These are phyloP conservation scores for Macrolepiota dolichaula DNA, from an alignment of 768 basidiomycete genomes.

Conservation along the genomic window DNA sequence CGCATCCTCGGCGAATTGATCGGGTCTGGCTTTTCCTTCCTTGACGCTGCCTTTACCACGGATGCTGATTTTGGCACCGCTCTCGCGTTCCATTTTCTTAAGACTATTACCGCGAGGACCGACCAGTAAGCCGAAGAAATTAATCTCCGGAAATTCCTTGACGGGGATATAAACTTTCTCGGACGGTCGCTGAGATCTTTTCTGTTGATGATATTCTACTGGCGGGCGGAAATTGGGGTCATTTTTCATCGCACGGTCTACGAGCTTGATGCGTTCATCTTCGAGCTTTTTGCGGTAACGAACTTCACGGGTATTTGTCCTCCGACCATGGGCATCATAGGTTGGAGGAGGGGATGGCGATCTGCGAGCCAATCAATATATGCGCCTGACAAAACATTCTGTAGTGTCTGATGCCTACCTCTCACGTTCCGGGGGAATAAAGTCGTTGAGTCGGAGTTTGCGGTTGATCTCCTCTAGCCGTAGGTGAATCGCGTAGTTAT, in stretches of 20 bases:
- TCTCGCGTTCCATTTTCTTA: conserved; percentile 99
- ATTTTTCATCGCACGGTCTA: conserved; percentile 95
- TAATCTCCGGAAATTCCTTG: conserved; percentile 99
- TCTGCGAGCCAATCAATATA: conserved; percentile 37
- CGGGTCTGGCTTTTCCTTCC: conserved; percentile 95
- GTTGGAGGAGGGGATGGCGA: conserved; percentile 97
- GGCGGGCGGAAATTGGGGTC: conserved; percentile 98
- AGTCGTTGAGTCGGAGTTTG: conserved; percentile 90
- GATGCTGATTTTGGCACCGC: conserved; percentile 97
- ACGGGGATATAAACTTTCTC: conserved; percentile 99
- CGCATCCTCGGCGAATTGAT: conserved; percentile 93
- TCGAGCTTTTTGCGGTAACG: conserved; percentile 95
- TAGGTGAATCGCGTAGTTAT: conserved; percentile 96
- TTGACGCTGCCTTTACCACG: conserved; percentile 98
- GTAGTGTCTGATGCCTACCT: conserved; percentile 45
- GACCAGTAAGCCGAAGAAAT: conserved; percentile 97
- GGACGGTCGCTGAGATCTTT: conserved; percentile 88
- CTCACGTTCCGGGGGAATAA: conserved; percentile 93
- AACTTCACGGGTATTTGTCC: conserved; percentile 98
- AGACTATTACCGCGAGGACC: conserved; percentile 98
- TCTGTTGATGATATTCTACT: conserved; percentile 93
- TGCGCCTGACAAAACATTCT: conserved; percentile 16
- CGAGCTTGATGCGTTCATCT: conserved; percentile 87
- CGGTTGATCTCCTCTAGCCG: conserved; percentile 97
- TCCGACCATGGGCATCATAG: conserved; percentile 95